These are phyloP conservation scores for Chalaropsis thielavioides DNA, from an alignment of 2,329 filamentous ascomycete species.

Conservation along the genomic window DNA sequence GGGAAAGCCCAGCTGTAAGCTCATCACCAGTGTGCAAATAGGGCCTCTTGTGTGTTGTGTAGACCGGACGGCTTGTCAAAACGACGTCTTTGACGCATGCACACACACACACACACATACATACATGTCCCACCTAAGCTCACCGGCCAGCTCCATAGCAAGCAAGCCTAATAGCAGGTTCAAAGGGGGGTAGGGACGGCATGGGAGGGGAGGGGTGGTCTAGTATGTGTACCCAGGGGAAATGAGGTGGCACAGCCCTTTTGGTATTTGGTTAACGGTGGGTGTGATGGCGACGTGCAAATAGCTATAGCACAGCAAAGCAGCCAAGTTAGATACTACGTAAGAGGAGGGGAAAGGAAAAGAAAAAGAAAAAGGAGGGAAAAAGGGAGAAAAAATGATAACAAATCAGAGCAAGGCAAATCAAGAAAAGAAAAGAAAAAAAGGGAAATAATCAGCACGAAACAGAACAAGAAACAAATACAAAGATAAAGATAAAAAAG, in stretches of 20 bases:
- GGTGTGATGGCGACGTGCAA: neutral
- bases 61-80: neutral
- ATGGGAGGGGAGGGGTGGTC: neutral
- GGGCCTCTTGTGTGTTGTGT: neutral
- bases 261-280: neutral
- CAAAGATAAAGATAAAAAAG: neutral
- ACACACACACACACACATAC: neutral
- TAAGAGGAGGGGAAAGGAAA: neutral
- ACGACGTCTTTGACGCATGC: no score
- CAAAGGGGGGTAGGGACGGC: neutral
- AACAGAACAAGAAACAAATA: no score
- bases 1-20: neutral
- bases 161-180: neutral
- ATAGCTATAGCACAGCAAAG: neutral
- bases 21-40: neutral
- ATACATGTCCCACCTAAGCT: neutral
- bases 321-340: neutral
- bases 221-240: neutral
- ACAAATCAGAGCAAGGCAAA: neutral
- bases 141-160: neutral
- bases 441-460: no score
- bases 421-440: neutral
- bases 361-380: neutral
- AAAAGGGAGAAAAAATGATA: neutral
- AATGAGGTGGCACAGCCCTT: conserved; percentile 6